These are phyloP conservation scores for Maudiozyma barnettii DNA, from an alignment of 805 yeast species.

Conservation along the genomic window DNA sequence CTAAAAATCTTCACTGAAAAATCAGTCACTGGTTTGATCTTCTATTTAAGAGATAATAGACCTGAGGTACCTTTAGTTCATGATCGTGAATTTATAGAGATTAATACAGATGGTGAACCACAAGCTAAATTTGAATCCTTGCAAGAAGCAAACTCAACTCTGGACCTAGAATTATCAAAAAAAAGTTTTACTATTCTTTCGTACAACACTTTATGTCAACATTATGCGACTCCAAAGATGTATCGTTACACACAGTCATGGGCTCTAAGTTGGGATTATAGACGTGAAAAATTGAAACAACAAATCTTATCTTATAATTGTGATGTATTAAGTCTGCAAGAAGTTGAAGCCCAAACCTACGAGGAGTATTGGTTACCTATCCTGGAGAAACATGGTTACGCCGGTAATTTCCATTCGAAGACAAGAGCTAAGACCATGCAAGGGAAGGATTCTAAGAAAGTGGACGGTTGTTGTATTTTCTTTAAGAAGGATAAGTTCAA, in stretches of 20 bases:
- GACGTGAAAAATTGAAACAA: constrained; percentile 64
- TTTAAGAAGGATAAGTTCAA: constrained; percentile 62
- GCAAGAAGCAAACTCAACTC: constrained; percentile 24
- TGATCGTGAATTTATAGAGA: constrained; percentile 74
- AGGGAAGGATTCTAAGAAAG: constrained; percentile 71
- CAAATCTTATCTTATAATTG: constrained; percentile 58
- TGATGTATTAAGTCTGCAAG: constrained; percentile 87
- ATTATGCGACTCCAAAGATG: constrained; percentile 85
- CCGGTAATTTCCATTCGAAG: constrained; percentile 74
- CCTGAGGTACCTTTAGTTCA: constrained; percentile 57
- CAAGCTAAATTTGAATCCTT: constrained; percentile 21
- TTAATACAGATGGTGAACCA: constrained; percentile 70
- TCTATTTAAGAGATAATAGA: constrained; percentile 71
- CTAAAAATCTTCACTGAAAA: constrained; percentile 63
- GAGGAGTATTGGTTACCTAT: constrained; percentile 81
- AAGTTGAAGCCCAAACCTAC: constrained; percentile 79
- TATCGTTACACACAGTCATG: constrained; percentile 93
- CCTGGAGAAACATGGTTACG: constrained; percentile 65
- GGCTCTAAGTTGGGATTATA: constrained; percentile 92
- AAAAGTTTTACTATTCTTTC: constrained; percentile 65
- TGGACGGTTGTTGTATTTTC: constrained; percentile 97
- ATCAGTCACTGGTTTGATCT: constrained; percentile 77
- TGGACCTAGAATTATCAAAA: constrained; percentile 19
- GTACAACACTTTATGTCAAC: constrained; percentile 90
- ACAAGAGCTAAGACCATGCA: constrained; percentile 88